These are phyloP conservation scores for Emericellopsis atlantica DNA, from an alignment of 2,329 filamentous ascomycete genomes.

Conservation along the genomic window DNA sequence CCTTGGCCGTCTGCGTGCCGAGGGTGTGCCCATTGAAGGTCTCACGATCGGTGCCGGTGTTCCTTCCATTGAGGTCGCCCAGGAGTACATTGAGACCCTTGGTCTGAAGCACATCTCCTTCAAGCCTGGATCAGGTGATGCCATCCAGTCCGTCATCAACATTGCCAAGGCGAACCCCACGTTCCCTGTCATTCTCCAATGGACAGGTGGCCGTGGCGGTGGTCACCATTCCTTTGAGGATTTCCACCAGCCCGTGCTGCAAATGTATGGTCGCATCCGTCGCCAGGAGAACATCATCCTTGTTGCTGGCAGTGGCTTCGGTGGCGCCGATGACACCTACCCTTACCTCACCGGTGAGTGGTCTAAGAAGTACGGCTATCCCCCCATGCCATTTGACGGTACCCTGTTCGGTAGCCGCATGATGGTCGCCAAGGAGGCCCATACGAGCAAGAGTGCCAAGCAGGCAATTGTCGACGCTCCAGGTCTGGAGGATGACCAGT, in stretches of 20 bases:
- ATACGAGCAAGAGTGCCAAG: conserved; percentile 79
- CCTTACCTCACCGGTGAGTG: conserved; percentile 83
- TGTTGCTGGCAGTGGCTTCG: conserved; percentile 84
- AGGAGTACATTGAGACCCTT: conserved; percentile 87
- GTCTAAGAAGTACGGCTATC: conserved; percentile 78
- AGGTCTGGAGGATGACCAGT: conserved; percentile 69
- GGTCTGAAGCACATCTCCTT: conserved; percentile 89
- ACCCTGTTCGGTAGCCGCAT: conserved; percentile 83
- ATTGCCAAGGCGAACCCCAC: conserved; percentile 88
- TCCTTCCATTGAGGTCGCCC: conserved; percentile 82
- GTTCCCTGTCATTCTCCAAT: conserved; percentile 88
- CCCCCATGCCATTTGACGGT: conserved; percentile 89
- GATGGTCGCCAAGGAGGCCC: conserved; percentile 89
- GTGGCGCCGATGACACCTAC: conserved; percentile 80
- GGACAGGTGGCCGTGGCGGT: conserved; percentile 88
- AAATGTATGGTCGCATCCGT: conserved; percentile 83
- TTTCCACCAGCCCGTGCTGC: conserved; percentile 82
- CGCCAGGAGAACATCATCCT: conserved; percentile 78
- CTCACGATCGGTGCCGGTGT: conserved; percentile 89
- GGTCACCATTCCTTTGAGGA: conserved; percentile 93
- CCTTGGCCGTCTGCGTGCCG: conserved; percentile 64
- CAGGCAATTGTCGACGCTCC: conserved; percentile 79
- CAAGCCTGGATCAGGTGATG: conserved; percentile 83
- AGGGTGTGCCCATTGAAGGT: conserved; percentile 84
- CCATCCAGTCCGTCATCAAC: conserved; percentile 81